These are phyloP conservation scores for Phlyctochytrium planicorne DNA, from an alignment of 192 early-diverging fungal species.

Conservation along the genomic window DNA sequence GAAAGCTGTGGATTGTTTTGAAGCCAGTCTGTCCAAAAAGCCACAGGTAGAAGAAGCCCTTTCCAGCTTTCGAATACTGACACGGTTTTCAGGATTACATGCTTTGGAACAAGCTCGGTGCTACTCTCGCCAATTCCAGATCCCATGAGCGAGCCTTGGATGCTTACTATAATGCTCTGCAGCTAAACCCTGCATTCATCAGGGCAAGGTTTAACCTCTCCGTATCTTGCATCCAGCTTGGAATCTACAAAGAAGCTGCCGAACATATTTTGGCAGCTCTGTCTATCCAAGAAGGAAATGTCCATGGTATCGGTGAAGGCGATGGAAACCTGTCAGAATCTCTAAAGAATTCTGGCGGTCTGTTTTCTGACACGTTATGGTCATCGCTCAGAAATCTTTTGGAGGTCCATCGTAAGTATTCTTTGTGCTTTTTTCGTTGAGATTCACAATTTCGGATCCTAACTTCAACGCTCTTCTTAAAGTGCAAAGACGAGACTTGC, in stretches of 20 bases:
- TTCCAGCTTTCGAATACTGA: conserved; percentile 7
- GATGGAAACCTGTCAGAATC: conserved; percentile 32
- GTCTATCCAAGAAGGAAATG: conserved; percentile 64
- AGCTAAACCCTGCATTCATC: conserved; percentile 93
- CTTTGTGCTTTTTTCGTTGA: conserved; percentile 1
- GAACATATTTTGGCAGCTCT: conserved; percentile 91
- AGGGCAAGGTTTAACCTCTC: conserved; percentile 96
- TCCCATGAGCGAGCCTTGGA: conserved; percentile 77
- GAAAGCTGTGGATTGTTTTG: conserved; percentile 98
- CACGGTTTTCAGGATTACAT: conserved; percentile 71
- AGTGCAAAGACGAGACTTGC: conserved; percentile 82
- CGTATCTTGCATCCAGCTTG: conserved; percentile 86
- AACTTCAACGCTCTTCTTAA: conserved; percentile 58
- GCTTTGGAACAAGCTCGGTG: conserved; percentile 96
- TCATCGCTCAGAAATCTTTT: conserved; percentile 72
- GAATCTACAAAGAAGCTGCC: conserved; percentile 84
- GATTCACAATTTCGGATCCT: no score
- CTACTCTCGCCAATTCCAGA: conserved; percentile 90
- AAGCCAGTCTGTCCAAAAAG: conserved; percentile 77
- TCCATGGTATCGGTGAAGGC: conserved; percentile 41
- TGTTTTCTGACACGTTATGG: conserved; percentile 72
- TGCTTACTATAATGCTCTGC: conserved; percentile 90
- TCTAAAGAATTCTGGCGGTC: conserved; percentile 34
- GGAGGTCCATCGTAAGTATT: conserved; percentile 43
- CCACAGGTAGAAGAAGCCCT: conserved; percentile 52